Conservation (phyloP, 768 basidiomycete species). For the Amanita subjunquillea region DNA sequence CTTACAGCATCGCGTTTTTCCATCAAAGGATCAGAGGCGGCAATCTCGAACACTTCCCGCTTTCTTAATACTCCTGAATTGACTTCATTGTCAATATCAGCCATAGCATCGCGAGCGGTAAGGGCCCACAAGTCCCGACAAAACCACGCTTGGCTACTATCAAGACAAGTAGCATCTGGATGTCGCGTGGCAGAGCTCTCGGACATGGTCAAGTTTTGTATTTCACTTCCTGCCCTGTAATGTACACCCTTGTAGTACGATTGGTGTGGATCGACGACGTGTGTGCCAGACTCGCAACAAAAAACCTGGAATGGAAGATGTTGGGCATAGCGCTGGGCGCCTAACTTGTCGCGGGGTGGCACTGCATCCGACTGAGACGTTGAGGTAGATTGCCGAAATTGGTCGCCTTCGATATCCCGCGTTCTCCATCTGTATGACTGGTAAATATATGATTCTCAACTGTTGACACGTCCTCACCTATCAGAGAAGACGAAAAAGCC, state of each 20-base stretch:
- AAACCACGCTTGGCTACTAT: slow-evolving; percentile 97
- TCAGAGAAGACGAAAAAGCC: slow-evolving; percentile 98
- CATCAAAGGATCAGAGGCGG: slow-evolving; percentile 22
- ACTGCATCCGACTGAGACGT: slow-evolving; percentile 84
- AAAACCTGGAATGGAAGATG: slow-evolving; percentile 98
- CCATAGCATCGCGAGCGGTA: slow-evolving; percentile 69
- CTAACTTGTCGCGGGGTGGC: slow-evolving; percentile 81
- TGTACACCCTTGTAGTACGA: slow-evolving; percentile 87
- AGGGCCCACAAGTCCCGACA: slow-evolving; percentile 95
- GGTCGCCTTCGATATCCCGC: slow-evolving; percentile 94
- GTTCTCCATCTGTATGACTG: slow-evolving; percentile 72
- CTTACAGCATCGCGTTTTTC: slow-evolving; percentile 23
- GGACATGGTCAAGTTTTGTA: slow-evolving; percentile 65
- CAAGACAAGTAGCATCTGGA: slow-evolving; percentile 82
- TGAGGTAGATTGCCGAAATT: slow-evolving; percentile 94
- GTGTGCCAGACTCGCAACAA: slow-evolving; percentile 97
- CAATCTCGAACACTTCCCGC: slow-evolving; percentile 24
- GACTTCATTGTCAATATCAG: slow-evolving; percentile 38
- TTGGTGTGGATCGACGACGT: slow-evolving; percentile 91
- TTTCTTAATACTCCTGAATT: slow-evolving; percentile 20
- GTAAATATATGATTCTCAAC: background rate
- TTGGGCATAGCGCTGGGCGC: slow-evolving; percentile 74
- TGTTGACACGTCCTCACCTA: slow-evolving; percentile 34
- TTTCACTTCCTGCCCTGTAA: slow-evolving; percentile 77
- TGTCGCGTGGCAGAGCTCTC: slow-evolving; percentile 49